Evolutionary conservation across 768 basidiomycete genomes (phyloP).

Genomic region (Tricholoma sp.): DNA sequence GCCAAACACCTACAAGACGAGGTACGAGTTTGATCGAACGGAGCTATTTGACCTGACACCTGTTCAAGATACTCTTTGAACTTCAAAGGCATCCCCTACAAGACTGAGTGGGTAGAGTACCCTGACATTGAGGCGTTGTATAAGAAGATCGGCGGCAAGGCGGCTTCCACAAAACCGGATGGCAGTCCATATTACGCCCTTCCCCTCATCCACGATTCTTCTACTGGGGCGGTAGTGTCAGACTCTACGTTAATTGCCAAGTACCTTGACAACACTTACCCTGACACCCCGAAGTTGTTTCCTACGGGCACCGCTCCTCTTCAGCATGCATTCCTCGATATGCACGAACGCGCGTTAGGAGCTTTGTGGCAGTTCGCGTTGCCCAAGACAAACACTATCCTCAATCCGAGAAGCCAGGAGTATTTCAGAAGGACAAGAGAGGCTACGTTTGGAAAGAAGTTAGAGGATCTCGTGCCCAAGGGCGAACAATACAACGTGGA

Average conservation of each 20-base stretch:
- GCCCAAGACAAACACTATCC: conserved; percentile 12
- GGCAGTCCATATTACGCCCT: conserved; percentile 28
- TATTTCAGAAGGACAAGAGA: conserved; percentile 29
- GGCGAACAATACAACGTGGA: conserved; percentile 14
- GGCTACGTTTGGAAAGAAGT: conserved; percentile 10
- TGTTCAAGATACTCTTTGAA: conserved; percentile 14
- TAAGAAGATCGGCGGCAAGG: conserved; percentile 25
- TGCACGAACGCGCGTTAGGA: not conserved
- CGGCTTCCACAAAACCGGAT: conserved; percentile 21
- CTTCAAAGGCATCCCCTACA: conserved; percentile 28
- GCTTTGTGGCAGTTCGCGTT: conserved; percentile 13
- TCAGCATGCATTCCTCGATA: conserved; percentile 11
- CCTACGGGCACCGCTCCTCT: conserved; percentile 18
- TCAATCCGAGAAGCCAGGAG: conserved; percentile 27
- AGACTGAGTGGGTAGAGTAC: conserved; percentile 35
- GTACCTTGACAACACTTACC: conserved; percentile 37
- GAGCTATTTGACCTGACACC: not conserved
- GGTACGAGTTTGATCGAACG: conserved; percentile 23
- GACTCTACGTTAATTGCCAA: conserved; percentile 34
- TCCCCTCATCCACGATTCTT: conserved; percentile 35
- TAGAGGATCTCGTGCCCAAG: conserved; percentile 19
- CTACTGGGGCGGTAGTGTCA: conserved; percentile 23
- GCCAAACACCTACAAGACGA: conserved; percentile 40
- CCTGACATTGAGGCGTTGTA: conserved; percentile 31
- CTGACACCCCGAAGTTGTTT: conserved; percentile 27